These are phyloP conservation scores for Lactarius trivialis DNA, from an alignment of 768 basidiomycete species.

Conservation along the genomic window DNA sequence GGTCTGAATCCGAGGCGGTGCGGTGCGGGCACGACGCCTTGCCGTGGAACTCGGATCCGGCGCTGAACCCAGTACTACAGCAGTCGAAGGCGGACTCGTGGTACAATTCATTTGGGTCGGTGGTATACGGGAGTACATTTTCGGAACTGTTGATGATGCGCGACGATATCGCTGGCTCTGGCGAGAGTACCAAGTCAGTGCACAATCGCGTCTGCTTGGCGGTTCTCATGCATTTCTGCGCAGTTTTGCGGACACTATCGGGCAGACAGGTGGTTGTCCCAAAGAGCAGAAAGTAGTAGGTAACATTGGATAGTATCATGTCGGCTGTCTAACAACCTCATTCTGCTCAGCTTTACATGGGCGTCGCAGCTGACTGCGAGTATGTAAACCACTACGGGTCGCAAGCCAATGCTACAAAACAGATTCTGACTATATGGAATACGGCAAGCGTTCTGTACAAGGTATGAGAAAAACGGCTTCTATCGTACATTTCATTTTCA, in stretches of 20 bases:
- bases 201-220: neutral
- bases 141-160: constrained; percentile 39
- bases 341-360: constrained; percentile 56
- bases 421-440: constrained; percentile 77
- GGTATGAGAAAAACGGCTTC: constrained; percentile 28
- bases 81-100: constrained; percentile 31
- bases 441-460: constrained; percentile 70
- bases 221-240: constrained; percentile 8
- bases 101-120: constrained; percentile 36
- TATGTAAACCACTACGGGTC: constrained; percentile 63
- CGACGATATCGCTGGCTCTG: constrained; percentile 49
- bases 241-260: constrained; percentile 68
- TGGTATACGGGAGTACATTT: constrained; percentile 22
- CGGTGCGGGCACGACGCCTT: constrained; percentile 69
- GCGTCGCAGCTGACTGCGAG: constrained; percentile 82
- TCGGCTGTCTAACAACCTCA: neutral
- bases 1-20: constrained; percentile 25
- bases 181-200: constrained; percentile 47
- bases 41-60: constrained; percentile 55
- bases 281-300: constrained; percentile 60
- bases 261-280: constrained; percentile 65
- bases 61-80: constrained; percentile 45
- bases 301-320: constrained; percentile 1
- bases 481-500: neutral
- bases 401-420: constrained; percentile 57